phyloP scores from a whole-genome alignment of 352 stramenopile genomes.

The Phytophthora meadii region DNA sequence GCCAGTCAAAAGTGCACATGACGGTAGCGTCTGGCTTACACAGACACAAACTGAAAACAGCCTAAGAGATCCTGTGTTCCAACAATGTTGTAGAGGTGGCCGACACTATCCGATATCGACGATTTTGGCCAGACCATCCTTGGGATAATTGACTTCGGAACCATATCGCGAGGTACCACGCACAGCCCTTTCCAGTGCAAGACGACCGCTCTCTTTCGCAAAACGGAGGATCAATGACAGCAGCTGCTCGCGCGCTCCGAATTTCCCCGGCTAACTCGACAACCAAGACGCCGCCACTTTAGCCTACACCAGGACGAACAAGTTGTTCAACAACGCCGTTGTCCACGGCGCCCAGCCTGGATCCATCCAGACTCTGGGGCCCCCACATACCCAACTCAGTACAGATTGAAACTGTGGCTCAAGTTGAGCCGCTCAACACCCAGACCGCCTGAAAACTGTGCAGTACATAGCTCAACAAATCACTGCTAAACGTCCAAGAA shows the following conservation, averaged over 20 bases:
- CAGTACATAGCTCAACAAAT: neutral
- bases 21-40: no score
- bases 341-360: neutral
- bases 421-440: no score
- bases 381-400: no score
- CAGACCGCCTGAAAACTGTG: constrained; percentile 13
- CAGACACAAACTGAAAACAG: no score
- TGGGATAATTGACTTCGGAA: constrained; percentile 12
- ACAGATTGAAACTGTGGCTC: neutral
- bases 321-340: no score
- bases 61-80: no score
- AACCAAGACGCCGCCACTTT: constrained; percentile 1
- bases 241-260: constrained; percentile 23
- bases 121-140: constrained; percentile 1
- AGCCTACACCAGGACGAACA: neutral
- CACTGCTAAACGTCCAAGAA: neutral
- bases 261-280: constrained; percentile 22
- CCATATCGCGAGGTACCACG: constrained; percentile 19
- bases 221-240: constrained; percentile 13
- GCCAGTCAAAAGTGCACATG: neutral
- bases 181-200: constrained; percentile 21
- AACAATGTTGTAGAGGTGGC: no score
- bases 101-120: no score
- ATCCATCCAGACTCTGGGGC: no score
- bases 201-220: constrained; percentile 13